Evolutionary conservation across 1,139 yeast genomes (phyloP).

Genomic region (Pichia sp.): DNA sequence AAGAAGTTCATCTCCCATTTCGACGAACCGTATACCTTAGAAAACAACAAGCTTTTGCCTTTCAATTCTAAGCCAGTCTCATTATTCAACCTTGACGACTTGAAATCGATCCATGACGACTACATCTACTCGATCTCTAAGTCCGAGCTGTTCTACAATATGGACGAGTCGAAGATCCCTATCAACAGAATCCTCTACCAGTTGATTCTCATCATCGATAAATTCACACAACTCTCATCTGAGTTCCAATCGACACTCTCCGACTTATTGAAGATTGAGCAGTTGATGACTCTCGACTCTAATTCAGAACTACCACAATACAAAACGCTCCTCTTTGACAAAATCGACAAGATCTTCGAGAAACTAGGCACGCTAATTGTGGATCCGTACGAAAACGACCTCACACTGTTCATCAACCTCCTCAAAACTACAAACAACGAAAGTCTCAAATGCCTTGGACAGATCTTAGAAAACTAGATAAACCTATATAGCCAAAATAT

Average conservation of each 20-base stretch:
- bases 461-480: constrained; percentile 25
- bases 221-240: constrained; percentile 4
- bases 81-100: constrained; percentile 44
- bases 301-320: constrained; percentile 3
- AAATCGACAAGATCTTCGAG: constrained; percentile 23
- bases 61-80: neutral
- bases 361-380: constrained; percentile 27
- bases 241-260: constrained; percentile 8
- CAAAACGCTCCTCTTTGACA: constrained; percentile 13
- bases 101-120: constrained; percentile 39
- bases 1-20: constrained; percentile 24
- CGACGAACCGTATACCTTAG: neutral
- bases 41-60: constrained; percentile 9
- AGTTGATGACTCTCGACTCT: neutral
- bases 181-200: constrained; percentile 11
- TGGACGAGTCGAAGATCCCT: neutral
- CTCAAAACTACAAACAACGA: constrained; percentile 36
- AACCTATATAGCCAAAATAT: constrained; percentile 10
- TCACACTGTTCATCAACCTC: constrained; percentile 35
- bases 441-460: constrained; percentile 34
- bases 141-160: constrained; percentile 17
- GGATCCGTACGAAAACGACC: constrained; percentile 28
- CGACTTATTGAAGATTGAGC: constrained; percentile 4
- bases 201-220: constrained; percentile 8
- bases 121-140: constrained; percentile 27